Evolutionary conservation across 768 basidiomycete species (phyloP).

Genomic region (Neoboletus brunneissimus): DNA sequence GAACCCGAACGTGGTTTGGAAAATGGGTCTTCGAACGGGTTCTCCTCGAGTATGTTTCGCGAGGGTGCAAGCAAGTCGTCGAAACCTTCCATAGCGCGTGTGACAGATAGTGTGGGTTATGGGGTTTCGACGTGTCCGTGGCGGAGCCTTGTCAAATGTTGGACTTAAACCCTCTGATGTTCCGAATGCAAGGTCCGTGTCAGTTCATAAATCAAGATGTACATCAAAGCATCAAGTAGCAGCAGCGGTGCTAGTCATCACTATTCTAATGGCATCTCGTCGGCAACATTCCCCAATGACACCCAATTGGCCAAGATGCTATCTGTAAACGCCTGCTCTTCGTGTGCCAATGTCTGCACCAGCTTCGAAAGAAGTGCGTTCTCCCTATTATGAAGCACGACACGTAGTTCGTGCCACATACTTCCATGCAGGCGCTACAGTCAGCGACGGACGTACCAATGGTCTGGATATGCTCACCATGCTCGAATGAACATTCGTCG

Average conservation of each 20-base stretch:
- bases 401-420: slow-evolving; percentile 95
- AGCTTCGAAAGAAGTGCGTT: slow-evolving; percentile 75
- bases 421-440: slow-evolving; percentile 37
- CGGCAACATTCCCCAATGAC: slow-evolving; percentile 64
- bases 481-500: slow-evolving; percentile 85
- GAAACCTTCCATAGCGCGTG: slow-evolving; percentile 62
- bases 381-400: slow-evolving; percentile 88
- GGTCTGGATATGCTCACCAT: slow-evolving; percentile 49
- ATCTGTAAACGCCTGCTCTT: slow-evolving; percentile 69
- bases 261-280: slow-evolving; percentile 85
- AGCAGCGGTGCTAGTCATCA: not conserved
- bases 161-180: not conserved
- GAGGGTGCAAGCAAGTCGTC: slow-evolving; percentile 71
- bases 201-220: slow-evolving; percentile 13
- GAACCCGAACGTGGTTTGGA: slow-evolving; percentile 58
- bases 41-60: slow-evolving; percentile 60
- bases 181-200: slow-evolving; percentile 9
- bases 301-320: slow-evolving; percentile 70
- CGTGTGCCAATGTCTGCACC: slow-evolving; percentile 68
- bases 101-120: not conserved
- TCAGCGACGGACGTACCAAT: slow-evolving; percentile 2
- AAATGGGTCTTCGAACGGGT: slow-evolving; percentile 76
- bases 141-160: not conserved
- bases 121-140: not conserved
- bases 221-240: slow-evolving; percentile 2